Base-by-base conservation (phyloP, 2,329 filamentous ascomycete species). In the Fonsecaea nubica region DNA sequence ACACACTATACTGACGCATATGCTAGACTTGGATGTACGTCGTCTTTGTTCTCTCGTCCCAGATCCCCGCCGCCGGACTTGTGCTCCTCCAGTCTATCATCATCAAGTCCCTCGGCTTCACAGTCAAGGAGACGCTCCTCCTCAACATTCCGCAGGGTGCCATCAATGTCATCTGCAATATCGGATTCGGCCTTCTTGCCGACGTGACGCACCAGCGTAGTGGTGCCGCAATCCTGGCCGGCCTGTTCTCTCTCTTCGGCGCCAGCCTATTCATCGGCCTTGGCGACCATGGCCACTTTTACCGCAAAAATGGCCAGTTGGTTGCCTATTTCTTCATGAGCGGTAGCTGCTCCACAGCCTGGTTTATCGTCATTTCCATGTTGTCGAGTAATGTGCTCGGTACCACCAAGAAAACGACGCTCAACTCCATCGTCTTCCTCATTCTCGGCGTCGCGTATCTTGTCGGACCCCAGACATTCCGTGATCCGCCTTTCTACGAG, bases 271-370 rank as follows among this genome's bases (percentile, higher is more conserved):
- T 58, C 56, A 58, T 58, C 38, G 56, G 56, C 10, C 56, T 58
- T 7, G 56, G 56, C 12, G 56, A 58, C 36, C 56, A 58, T 25
- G 56, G 56, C 56, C 56, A 58, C 56, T 58, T 58, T 33, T 58
- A 58, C 25, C 56, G 35, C 15, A 58, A 58, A 25, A 32, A 58
- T 10, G 56, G 56, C 56, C 56, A 58, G 35, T 25, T 58, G 38
- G 56, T 58, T 21, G 56, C 56, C 56, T 58, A 58, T 15, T 58
- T 58, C 7, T 58, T 58, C 56, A 58, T 58, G 56, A 58, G 56
- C 21, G 56, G 56, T 21, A 58, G 56, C 38, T 58, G 56, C 38
- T 58, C 56, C 18, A 58, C 56, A 2, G n/a, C 10, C 38, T 58
- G 56, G 56, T 58, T 58, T 21, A 58, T 58, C 33, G 56, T 58